Evolutionary conservation across 805 yeast genomes (phyloP).

Genomic region (Candida incommunis): DNA sequence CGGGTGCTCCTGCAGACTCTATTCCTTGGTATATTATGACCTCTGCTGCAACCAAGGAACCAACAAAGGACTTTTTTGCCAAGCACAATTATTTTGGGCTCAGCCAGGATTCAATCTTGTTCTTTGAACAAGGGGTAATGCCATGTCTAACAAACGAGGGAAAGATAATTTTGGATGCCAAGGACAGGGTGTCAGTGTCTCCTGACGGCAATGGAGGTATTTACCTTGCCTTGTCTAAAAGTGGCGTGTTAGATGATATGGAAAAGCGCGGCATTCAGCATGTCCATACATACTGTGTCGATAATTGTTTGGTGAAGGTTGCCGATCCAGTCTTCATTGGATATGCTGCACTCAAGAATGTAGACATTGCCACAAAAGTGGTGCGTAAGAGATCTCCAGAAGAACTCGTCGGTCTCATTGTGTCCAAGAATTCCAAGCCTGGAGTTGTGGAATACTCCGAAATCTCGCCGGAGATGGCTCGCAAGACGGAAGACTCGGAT

Average conservation of each 20-base stretch:
- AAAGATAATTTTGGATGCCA: conserved; percentile 49
- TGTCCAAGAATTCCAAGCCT: conserved; percentile 42
- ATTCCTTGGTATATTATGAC: conserved; percentile 94
- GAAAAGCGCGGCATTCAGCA: conserved; percentile 59
- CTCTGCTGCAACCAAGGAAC: conserved; percentile 65
- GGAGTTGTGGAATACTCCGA: conserved; percentile 94
- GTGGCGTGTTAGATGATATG: conserved; percentile 58
- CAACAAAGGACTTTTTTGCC: conserved; percentile 60
- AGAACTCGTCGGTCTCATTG: conserved; percentile 90
- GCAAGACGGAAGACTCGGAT: conserved; percentile 38
- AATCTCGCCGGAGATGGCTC: conserved; percentile 60
- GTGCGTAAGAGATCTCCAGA: conserved; percentile 81
- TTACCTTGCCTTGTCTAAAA: conserved; percentile 62
- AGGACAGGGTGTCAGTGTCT: conserved; percentile 51
- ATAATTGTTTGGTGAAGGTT: conserved; percentile 77
- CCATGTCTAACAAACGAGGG: conserved; percentile 78
- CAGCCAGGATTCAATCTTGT: conserved; percentile 39
- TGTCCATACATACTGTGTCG: conserved; percentile 94
- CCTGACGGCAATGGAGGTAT: conserved; percentile 99
- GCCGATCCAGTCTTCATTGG: conserved; percentile 91
- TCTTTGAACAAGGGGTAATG: conserved; percentile 89
- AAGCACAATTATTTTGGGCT: conserved; percentile 62
- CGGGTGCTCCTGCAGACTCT: conserved; percentile 13
- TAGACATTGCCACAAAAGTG: conserved; percentile 79
- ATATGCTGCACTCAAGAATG: conserved; percentile 53